These are phyloP conservation scores for Paxillus ammoniavirescens DNA, from an alignment of 768 basidiomycete species.

Conservation along the genomic window DNA sequence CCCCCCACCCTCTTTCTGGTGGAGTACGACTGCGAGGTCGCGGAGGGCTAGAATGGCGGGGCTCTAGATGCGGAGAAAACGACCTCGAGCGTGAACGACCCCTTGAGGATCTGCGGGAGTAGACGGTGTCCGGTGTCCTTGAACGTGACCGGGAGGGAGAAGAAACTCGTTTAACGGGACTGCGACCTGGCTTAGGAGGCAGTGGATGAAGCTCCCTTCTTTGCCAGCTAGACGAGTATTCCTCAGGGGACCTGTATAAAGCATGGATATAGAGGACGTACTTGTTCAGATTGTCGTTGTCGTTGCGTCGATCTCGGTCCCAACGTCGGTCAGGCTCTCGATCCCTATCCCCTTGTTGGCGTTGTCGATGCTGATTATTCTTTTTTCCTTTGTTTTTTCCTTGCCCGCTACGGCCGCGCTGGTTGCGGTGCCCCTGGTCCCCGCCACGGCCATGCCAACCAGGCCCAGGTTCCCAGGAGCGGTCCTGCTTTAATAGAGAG, in stretches of 20 bases:
- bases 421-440: conserved; percentile 37
- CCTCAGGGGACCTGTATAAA: conserved; percentile 8
- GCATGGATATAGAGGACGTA: conserved; percentile 35
- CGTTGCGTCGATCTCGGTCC: conserved; percentile 45
- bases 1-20: conserved; percentile 39
- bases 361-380: conserved; percentile 33
- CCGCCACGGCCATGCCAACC: conserved; percentile 54
- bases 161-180: conserved; percentile 39
- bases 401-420: conserved; percentile 37
- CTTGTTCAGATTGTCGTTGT: conserved; percentile 77
- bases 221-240: conserved; percentile 54
- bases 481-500: conserved; percentile 40
- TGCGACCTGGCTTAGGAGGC: conserved; percentile 38
- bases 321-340: conserved; percentile 26
- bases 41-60: conserved; percentile 50
- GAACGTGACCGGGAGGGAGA: conserved; percentile 55
- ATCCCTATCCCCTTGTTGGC: conserved; percentile 29
- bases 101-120: conserved; percentile 61
- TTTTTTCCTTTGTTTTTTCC: conserved; percentile 38
- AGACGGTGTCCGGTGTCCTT: conserved; percentile 56
- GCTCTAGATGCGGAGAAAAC: conserved; percentile 56
- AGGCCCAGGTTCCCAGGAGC: conserved; percentile 72
- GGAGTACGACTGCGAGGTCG: conserved; percentile 48
- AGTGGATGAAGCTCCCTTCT: conserved; percentile 49
- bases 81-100: conserved; percentile 65